Percentiles rank a stretch among this genome's conserved stretches.
These are phyloP conservation scores for Annona squamosa DNA, from an alignment of 164 flowering plant species.

Conservation along the genomic window DNA sequence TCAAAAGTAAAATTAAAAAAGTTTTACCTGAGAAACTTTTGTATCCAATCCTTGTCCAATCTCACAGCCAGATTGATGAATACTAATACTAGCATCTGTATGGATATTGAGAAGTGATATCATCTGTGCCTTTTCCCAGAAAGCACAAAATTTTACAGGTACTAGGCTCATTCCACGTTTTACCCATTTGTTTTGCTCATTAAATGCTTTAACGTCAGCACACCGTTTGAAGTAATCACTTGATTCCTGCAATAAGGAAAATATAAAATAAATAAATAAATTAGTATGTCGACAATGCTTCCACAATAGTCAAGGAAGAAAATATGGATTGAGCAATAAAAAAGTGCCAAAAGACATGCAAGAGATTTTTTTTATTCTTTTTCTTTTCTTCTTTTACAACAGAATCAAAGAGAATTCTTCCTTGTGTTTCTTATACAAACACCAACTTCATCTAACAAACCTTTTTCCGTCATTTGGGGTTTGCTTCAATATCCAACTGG, in stretches of 20 bases:
- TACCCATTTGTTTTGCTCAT: conserved; percentile 9
- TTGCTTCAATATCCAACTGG: too few relatives aligned
- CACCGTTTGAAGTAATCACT: conserved; percentile 9
- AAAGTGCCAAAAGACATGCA: background rate
- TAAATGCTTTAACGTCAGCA: conserved; percentile 5
- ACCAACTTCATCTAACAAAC: too few relatives aligned
- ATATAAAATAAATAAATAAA: background rate
- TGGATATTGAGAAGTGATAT: conserved; percentile 9
- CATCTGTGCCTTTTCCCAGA: conserved; percentile 6
- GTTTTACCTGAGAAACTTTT: conserved; percentile 9
- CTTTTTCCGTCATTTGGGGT: too few relatives aligned
- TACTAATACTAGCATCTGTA: conserved; percentile 9
- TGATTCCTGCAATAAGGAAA: conserved; percentile 6
- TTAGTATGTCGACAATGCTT: background rate
- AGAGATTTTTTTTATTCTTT: too few relatives aligned
- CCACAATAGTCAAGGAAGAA: too few relatives aligned
- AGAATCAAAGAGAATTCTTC: too few relatives aligned
- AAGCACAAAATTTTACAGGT: conserved; percentile 7
- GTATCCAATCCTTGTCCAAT: conserved; percentile 8
- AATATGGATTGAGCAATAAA: background rate
- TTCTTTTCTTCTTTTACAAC: too few relatives aligned
- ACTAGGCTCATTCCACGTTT: conserved; percentile 8
- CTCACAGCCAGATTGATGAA: conserved; percentile 10
- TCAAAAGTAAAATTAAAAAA: too few relatives aligned
- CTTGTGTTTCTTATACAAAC: too few relatives aligned